Conservation (phyloP, 2,329 filamentous ascomycete species). For the Phialophora tarda region DNA sequence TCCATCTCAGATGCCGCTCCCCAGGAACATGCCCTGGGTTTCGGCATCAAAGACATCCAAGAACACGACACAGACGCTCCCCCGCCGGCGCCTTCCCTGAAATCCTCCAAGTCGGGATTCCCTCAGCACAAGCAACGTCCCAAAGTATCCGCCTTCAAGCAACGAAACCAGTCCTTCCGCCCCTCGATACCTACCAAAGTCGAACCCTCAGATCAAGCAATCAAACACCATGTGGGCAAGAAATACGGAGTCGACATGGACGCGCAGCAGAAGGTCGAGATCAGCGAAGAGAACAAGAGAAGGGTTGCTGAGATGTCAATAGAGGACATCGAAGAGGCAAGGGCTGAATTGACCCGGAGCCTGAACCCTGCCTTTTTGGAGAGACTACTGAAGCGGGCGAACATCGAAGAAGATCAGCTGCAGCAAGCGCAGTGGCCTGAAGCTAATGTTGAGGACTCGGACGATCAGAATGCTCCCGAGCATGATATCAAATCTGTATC, state of each 20-base stretch:
- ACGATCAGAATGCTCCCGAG: not conserved
- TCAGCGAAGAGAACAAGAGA: conserved; percentile 81
- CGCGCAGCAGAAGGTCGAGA: conserved; percentile 68
- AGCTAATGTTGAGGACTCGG: conserved; percentile 12
- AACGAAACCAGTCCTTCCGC: conserved; percentile 56
- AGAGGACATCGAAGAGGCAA: conserved; percentile 79
- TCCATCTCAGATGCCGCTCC: conserved; percentile 42
- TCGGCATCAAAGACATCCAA: conserved; percentile 74
- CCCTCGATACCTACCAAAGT: conserved; percentile 32
- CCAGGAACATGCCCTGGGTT: conserved; percentile 40
- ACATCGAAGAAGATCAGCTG: conserved; percentile 65
- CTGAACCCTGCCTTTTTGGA: conserved; percentile 78
- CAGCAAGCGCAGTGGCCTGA: conserved; percentile 26
- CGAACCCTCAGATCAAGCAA: conserved; percentile 36
- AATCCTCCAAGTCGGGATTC: conserved; percentile 73
- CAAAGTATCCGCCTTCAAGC: conserved; percentile 78
- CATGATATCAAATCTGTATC: conserved; percentile 27
- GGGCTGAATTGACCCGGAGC: conserved; percentile 77
- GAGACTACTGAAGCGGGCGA: conserved; percentile 75
- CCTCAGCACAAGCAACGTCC: conserved; percentile 84
- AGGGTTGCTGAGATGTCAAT: conserved; percentile 78
- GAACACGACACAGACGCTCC: conserved; percentile 67
- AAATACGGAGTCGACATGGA: conserved; percentile 43
- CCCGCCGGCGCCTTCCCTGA: conserved; percentile 61
- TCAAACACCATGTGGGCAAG: conserved; percentile 35